These are phyloP conservation scores for Annona squamosa DNA, from an alignment of 164 flowering plant species.

Conservation along the genomic window DNA sequence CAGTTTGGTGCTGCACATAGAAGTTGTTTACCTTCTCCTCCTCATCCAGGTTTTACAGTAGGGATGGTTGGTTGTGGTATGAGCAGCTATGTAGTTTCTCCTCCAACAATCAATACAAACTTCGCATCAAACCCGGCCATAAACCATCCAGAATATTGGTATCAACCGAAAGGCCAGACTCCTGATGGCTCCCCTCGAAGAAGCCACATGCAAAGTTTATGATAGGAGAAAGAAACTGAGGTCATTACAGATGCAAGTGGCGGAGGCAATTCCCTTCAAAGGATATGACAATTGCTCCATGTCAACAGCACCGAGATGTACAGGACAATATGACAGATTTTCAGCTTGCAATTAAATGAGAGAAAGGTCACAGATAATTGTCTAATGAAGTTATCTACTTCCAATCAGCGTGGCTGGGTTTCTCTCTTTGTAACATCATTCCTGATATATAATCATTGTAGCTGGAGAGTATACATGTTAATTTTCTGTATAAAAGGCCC, in stretches of 20 bases:
- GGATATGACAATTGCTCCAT: background rate
- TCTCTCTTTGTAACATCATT: background rate
- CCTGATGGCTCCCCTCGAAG: slow-evolving; percentile 19
- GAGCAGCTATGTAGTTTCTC: slow-evolving; percentile 5
- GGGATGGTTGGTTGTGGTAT: slow-evolving; percentile 13
- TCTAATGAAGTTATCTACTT: background rate
- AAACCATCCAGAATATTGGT: slow-evolving; percentile 12
- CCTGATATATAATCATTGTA: background rate
- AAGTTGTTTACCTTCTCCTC: slow-evolving; percentile 62
- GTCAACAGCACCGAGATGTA: background rate
- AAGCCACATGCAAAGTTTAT: slow-evolving; percentile 6
- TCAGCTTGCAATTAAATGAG: background rate
- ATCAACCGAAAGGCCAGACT: slow-evolving; percentile 8
- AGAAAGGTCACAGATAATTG: background rate
- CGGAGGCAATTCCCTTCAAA: background rate
- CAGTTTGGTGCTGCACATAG: slow-evolving; percentile 35
- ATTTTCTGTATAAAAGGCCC: background rate
- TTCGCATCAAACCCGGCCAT: slow-evolving; percentile 6
- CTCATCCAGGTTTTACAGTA: slow-evolving; percentile 40
- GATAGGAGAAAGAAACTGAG: background rate
- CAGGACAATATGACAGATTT: background rate
- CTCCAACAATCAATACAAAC: background rate
- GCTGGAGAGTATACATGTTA: background rate
- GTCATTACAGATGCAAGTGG: background rate
- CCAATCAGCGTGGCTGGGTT: background rate